Conservation (phyloP, 495 filamentous ascomycete species). For the Trichocladium uniseriatum region DNA sequence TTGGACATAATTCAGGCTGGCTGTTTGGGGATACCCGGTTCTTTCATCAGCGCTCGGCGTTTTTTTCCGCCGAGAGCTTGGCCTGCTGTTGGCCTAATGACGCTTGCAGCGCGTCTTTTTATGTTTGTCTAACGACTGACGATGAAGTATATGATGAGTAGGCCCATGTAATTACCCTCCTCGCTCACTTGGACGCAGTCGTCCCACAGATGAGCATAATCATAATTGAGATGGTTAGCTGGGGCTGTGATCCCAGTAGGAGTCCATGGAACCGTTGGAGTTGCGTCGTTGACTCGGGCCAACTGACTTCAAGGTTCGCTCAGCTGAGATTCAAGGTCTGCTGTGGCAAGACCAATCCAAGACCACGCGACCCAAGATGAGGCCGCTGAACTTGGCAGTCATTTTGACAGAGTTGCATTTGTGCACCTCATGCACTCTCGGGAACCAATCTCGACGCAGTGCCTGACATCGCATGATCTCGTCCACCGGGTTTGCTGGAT, state of each 20-base stretch:
- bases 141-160: conserved; percentile 6
- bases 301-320: background rate
- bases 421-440: background rate
- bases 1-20: background rate
- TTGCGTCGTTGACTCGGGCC: no score
- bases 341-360: background rate
- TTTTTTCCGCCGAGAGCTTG: background rate
- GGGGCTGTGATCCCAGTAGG: no score
- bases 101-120: background rate
- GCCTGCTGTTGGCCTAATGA: background rate
- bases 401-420: no score
- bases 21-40: background rate
- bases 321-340: background rate
- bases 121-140: conserved; percentile 7
- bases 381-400: background rate
- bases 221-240: background rate
- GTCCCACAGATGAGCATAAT: background rate
- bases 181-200: background rate
- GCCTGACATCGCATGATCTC: background rate
- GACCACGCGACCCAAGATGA: background rate
- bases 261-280: no score
- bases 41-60: background rate
- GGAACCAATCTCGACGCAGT: background rate
- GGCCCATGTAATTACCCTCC: background rate
- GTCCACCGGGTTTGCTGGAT: no score